These are phyloP conservation scores for Lodderomyces metapsilosis DNA, from an alignment of 1,139 yeast genomes.

Conservation along the genomic window DNA sequence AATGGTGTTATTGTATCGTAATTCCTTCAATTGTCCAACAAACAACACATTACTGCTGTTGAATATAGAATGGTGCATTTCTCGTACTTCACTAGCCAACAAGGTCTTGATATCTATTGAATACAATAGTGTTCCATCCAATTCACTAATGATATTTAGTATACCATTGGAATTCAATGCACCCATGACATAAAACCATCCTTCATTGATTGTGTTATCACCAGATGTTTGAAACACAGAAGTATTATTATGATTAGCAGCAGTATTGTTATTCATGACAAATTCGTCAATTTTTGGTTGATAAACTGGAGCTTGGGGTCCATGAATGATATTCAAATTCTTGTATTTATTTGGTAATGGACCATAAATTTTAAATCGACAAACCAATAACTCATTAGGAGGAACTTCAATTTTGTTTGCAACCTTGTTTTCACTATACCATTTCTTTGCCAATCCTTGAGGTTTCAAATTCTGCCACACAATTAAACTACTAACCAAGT, in stretches of 20 bases:
- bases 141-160: constrained; percentile 60
- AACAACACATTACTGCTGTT: constrained; percentile 58
- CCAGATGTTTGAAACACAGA: constrained; percentile 6
- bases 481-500: constrained; percentile 49
- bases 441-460: constrained; percentile 57
- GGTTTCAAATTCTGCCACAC: constrained; percentile 67
- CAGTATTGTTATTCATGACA: constrained; percentile 1
- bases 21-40: constrained; percentile 54
- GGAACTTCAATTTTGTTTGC: constrained; percentile 15
- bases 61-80: constrained; percentile 66
- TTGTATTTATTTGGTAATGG: constrained; percentile 50
- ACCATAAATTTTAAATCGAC: constrained; percentile 64
- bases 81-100: constrained; percentile 65
- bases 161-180: constrained; percentile 66
- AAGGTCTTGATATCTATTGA: constrained; percentile 57
- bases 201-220: constrained; percentile 37
- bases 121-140: constrained; percentile 66
- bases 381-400: constrained; percentile 51
- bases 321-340: constrained; percentile 39
- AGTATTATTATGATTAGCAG: no score
- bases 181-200: constrained; percentile 80
- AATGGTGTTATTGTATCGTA: constrained; percentile 46
- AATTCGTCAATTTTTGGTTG: constrained; percentile 22
- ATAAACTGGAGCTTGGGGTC: constrained; percentile 49
- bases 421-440: constrained; percentile 48